These are phyloP conservation scores for Blastobotrys arbuscula DNA, from an alignment of 1,139 yeast genomes.

Conservation along the genomic window DNA sequence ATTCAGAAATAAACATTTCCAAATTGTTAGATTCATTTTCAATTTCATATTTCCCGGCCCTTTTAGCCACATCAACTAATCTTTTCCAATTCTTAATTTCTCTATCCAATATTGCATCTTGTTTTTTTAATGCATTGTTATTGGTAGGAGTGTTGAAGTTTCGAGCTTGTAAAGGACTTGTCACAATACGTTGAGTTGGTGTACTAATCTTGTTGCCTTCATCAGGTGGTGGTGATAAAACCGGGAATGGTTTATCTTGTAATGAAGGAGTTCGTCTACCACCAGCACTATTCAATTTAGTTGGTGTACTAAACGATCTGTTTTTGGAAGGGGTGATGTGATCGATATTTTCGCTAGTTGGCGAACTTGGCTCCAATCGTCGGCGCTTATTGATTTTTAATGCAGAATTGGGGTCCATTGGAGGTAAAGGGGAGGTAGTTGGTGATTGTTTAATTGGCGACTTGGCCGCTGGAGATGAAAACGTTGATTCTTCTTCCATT, in stretches of 20 bases:
- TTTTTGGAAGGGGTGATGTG: conserved; percentile 26
- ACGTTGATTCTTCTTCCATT: background rate
- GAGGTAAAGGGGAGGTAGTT: conserved; percentile 19
- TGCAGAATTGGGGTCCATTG: conserved; percentile 23
- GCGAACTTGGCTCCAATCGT: conserved; percentile 22
- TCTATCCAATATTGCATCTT: conserved; percentile 26
- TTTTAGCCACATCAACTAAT: conserved; percentile 32
- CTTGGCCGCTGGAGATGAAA: conserved; percentile 10
- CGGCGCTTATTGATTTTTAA: conserved; percentile 26
- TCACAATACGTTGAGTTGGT: conserved; percentile 7
- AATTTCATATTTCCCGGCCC: conserved; percentile 34
- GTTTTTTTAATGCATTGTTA: conserved; percentile 5
- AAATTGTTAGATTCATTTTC: conserved; percentile 28
- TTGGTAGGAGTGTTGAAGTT: background rate
- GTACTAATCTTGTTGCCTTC: background rate
- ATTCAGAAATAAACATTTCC: conserved; percentile 35
- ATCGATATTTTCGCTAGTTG: conserved; percentile 1
- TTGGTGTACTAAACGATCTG: conserved; percentile 27
- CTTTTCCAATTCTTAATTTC: conserved; percentile 28
- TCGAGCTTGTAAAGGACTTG: conserved; percentile 16
- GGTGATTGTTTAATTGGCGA: conserved; percentile 25
- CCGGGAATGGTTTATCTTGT: conserved; percentile 30
- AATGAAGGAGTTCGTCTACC: conserved; percentile 27
- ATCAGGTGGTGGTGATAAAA: conserved; percentile 24
- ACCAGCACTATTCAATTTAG: background rate